A percentile compares a stretch with the other conserved stretches of the same genome.
Evolutionary conservation across 2,329 filamentous ascomycete species (phyloP).

Genomic region (Tolypocladium inflatum): DNA sequence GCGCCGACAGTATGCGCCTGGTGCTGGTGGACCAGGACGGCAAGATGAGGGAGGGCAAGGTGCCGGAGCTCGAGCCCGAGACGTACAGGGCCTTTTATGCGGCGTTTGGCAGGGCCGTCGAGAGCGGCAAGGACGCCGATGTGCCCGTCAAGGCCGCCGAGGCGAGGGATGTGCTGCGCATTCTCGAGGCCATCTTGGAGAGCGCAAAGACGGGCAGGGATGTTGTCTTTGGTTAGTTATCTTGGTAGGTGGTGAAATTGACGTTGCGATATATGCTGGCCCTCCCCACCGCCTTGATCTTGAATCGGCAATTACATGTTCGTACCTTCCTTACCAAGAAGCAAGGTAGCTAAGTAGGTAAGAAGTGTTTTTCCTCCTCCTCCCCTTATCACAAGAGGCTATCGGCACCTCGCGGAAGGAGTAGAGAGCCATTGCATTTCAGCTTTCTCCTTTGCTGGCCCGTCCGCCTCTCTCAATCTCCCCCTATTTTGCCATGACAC

Average conservation of each 20-base stretch:
- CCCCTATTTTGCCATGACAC: not conserved
- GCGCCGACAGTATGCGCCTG: conserved; percentile 48
- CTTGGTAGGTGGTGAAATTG: not conserved
- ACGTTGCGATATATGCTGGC: not conserved
- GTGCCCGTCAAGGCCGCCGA: conserved; percentile 43
- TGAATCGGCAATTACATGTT: not conserved
- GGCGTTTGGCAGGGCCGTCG: conserved; percentile 37
- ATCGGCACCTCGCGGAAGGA: not conserved
- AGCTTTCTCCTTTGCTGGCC: not conserved
- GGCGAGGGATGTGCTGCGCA: conserved; percentile 41
- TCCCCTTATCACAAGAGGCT: not conserved
- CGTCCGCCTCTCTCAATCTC: not conserved
- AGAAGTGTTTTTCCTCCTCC: not conserved
- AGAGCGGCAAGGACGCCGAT: conserved; percentile 36
- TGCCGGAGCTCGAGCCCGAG: conserved; percentile 50
- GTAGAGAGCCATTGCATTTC: not conserved
- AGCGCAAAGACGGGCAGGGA: conserved; percentile 39
- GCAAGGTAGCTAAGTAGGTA: not conserved
- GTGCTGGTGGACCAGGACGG: conserved; percentile 44
- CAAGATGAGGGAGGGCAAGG: conserved; percentile 36
- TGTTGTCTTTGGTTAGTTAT: conserved; percentile 21
- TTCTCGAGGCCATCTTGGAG: conserved; percentile 42
- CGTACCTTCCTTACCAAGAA: not conserved
- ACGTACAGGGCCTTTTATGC: conserved; percentile 64
- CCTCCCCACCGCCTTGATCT: not conserved